These are phyloP conservation scores for Pelargonium australe DNA, from an alignment of 441 rosid genomes.

Conservation along the genomic window DNA sequence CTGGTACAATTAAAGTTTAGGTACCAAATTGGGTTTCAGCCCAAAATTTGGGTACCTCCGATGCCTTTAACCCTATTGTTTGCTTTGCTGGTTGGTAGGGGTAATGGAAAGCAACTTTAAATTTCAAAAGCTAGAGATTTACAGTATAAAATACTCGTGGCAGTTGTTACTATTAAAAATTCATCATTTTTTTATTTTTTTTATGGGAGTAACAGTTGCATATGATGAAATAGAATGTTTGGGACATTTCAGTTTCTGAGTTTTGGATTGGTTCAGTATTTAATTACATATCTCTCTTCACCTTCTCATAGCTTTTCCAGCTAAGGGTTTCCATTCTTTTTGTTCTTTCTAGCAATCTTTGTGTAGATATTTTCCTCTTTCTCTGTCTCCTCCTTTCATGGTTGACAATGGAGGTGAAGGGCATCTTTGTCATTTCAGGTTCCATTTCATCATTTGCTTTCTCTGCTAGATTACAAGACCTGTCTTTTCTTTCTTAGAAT, in stretches of 20 bases:
- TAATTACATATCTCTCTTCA: background rate
- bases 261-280: background rate
- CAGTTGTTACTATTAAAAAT: background rate
- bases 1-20: too few relatives aligned
- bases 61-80: background rate
- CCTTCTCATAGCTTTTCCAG: background rate
- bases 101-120: conserved; percentile 1
- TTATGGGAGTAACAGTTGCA: too few relatives aligned
- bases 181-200: background rate
- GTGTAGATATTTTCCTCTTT: background rate
- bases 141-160: background rate
- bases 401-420: background rate
- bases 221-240: background rate
- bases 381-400: background rate
- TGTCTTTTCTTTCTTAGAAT: background rate
- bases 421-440: background rate
- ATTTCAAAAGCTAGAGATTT: background rate
- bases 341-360: background rate
- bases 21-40: too few relatives aligned
- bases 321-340: conserved; percentile 6
- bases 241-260: background rate
- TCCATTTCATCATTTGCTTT: too few relatives aligned
- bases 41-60: too few relatives aligned
- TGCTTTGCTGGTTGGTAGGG: background rate
- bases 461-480: conserved; percentile 1